These are phyloP conservation scores for Terana coerulea DNA, from an alignment of 768 basidiomycete species.

Conservation along the genomic window DNA sequence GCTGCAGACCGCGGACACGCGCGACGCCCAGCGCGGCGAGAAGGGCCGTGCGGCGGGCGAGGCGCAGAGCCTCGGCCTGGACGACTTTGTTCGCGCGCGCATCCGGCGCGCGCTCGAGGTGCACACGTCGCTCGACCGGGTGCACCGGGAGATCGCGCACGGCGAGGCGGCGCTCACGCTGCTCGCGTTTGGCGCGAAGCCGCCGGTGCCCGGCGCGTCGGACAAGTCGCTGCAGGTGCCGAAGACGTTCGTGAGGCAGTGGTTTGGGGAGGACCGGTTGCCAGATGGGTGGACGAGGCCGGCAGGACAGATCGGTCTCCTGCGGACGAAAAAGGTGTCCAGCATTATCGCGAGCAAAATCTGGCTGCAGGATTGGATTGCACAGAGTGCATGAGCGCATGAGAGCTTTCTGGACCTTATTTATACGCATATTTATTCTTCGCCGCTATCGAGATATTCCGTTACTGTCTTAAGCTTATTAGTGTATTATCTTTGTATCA, in stretches of 20 bases:
- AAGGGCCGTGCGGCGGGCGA: neutral
- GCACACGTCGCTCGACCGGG: conserved; percentile 29
- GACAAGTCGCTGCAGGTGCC: conserved; percentile 16
- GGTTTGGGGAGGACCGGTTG: conserved; percentile 19
- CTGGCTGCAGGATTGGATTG: too few relatives aligned
- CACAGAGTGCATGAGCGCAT: too few relatives aligned
- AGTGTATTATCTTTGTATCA: too few relatives aligned
- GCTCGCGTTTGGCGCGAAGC: conserved; percentile 22
- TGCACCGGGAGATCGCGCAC: conserved; percentile 51
- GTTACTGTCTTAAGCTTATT: too few relatives aligned
- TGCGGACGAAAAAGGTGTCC: conserved; percentile 6
- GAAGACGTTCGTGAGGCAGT: conserved; percentile 16
- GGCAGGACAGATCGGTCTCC: conserved; percentile 12
- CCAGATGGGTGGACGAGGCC: conserved; percentile 22
- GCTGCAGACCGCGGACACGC: conserved; percentile 28
- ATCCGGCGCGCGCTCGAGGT: conserved; percentile 37
- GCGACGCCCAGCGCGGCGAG: too few relatives aligned
- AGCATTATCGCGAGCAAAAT: neutral
- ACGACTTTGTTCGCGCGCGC: conserved; percentile 48
- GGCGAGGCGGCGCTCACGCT: conserved; percentile 53
- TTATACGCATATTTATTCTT: too few relatives aligned
- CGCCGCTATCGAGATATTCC: too few relatives aligned
- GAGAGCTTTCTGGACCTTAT: too few relatives aligned
- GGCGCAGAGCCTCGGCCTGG: conserved; percentile 33
- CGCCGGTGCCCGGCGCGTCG: conserved; percentile 14